Evolutionary conservation across 129 eudicot genomes (phyloP).

Genomic region (Lactuca sativa): DNA sequence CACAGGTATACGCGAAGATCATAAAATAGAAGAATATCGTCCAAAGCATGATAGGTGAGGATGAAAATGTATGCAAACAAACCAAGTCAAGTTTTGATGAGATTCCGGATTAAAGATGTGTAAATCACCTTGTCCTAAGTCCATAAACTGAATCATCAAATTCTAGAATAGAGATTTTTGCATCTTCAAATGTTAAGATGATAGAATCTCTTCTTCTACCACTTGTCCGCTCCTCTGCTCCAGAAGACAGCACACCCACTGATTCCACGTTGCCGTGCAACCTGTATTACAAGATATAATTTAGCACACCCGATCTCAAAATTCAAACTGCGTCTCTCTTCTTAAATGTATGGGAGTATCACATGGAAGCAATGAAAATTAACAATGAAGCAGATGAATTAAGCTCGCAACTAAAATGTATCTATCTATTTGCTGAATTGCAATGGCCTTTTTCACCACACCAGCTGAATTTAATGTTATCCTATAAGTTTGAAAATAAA

Average conservation of each 20-base stretch:
- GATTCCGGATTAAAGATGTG: neutral
- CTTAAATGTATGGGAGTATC: conserved; percentile 7
- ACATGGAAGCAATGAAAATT: neutral
- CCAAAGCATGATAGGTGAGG: neutral
- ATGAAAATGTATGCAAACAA: conserved; percentile 1
- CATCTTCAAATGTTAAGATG: conserved; percentile 79
- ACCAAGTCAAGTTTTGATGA: neutral
- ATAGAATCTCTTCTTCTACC: conserved; percentile 94
- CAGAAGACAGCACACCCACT: conserved; percentile 59
- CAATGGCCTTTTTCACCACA: neutral
- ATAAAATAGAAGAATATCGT: neutral
- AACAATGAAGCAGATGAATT: neutral
- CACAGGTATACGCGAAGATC: too few relatives aligned
- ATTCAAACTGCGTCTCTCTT: neutral
- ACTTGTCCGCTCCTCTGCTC: conserved; percentile 56
- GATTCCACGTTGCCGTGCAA: conserved; percentile 96
- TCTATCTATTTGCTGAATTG: neutral
- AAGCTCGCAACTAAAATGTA: neutral
- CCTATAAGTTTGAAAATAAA: neutral
- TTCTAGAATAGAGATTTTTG: conserved; percentile 88
- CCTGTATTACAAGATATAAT: conserved; percentile 41
- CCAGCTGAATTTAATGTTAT: neutral
- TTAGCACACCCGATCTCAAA: neutral
- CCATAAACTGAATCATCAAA: conserved; percentile 89
- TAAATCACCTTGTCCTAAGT: conserved; percentile 74